Base-by-base conservation (phyloP, 2,329 filamentous ascomycete genomes). In the Sclerotinia nivalis region DNA sequence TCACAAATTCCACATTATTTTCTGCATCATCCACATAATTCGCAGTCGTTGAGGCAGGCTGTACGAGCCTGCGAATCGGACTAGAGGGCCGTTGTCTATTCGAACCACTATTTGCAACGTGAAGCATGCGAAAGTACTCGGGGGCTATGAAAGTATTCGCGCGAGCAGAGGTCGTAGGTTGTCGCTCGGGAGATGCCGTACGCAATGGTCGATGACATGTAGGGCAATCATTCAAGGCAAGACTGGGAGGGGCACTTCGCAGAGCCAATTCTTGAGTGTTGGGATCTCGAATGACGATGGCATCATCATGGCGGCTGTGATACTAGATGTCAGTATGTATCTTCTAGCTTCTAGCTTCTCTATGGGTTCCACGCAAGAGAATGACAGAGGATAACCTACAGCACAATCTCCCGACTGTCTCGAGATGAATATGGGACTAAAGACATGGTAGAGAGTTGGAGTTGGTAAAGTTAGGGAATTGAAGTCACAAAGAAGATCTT, bases 121-220 rank as follows among this genome's bases (percentile, higher is more conserved):
- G 91, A 54, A 99, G 89, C 91, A 98, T 94, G 76, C 93, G 93
- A 81, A 99, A 99, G 83, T 99, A 99, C 66, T 93, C 89, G 2
- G 94, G 94, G 76, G 94, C 91, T 75, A 97, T 91, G 78, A 94
- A 98, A 69, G 90, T 74, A 80, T 73, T 73, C 47, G 80, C 47
- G 82, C 81, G 65, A 80, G 69, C 43, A 81, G 76, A 55, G 77
- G 80, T 72, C 56, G 77, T 74, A 49, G 72, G 50, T 25, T 83
- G 79, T 45, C 82, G 81, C 31, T 87, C 84, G 66, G 85, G 80
- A 54, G 86, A 84, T 25, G 73, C 85, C 79, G 80, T 89, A 71
- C 77, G 77, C 54, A 79, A 74, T 37, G 78, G 75, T 71, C 76
- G 76, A 64, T 78, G 75, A 67, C 78, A 79, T 70, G 77, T 77